Percentiles rank a stretch among this genome's conserved stretches.
Conservation (phyloP, 2,329 filamentous ascomycete species). For the Cyphellophora europaea region DNA sequence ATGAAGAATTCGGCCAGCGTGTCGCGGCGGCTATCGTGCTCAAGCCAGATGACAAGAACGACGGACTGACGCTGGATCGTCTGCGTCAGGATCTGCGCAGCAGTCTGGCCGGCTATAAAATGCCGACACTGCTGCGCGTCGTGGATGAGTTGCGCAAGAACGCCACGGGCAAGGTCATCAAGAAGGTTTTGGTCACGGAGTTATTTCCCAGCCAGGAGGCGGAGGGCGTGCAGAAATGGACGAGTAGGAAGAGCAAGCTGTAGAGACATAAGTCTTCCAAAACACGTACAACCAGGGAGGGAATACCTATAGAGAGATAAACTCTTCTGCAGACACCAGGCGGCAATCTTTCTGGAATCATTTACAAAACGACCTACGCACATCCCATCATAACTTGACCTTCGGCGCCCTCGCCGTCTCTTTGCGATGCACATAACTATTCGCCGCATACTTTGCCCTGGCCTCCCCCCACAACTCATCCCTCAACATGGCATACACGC, state of each 20-base stretch:
- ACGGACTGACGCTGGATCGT: conserved; percentile 3
- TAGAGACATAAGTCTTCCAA: conserved; percentile 1
- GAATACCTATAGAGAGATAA: too few species aligned
- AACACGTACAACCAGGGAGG: background rate
- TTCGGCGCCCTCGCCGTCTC: conserved; percentile 32
- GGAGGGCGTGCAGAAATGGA: conserved; percentile 20
- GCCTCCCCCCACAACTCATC: conserved; percentile 47
- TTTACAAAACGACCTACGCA: too few species aligned
- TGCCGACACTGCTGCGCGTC: conserved; percentile 36
- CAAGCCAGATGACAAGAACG: conserved; percentile 4
- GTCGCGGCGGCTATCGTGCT: conserved; percentile 32
- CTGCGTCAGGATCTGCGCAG: conserved; percentile 32
- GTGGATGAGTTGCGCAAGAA: conserved; percentile 37
- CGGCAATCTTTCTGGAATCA: too few species aligned
- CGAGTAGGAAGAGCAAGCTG: conserved; percentile 7
- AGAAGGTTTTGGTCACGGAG: conserved; percentile 30
- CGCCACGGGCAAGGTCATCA: conserved; percentile 38
- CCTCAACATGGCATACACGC: conserved; percentile 40
- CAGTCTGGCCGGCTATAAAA: conserved; percentile 35
- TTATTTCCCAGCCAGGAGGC: conserved; percentile 24
- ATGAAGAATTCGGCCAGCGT: conserved; percentile 39
- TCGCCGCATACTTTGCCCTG: conserved; percentile 35
- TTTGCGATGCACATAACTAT: conserved; percentile 43
- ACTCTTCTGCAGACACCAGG: too few species aligned
- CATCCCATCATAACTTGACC: conserved; percentile 42